These are phyloP conservation scores for Xerocomus potaroensis DNA, from an alignment of 768 basidiomycete genomes.

Conservation along the genomic window DNA sequence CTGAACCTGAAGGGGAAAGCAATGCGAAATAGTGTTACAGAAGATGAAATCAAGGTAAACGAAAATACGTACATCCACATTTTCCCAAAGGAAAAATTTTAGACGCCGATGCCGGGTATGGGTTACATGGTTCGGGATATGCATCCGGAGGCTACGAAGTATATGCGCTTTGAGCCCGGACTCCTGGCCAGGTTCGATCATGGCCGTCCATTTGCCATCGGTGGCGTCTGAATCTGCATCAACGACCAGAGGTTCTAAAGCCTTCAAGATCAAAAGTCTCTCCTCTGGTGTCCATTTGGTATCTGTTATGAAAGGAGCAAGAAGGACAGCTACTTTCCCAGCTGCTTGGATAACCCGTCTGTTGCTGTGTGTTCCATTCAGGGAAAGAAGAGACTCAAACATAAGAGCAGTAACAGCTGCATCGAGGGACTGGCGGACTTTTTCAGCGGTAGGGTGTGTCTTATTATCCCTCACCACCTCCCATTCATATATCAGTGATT, in stretches of 20 bases:
- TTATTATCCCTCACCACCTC: slow-evolving; percentile 35
- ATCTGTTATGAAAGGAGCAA: slow-evolving; percentile 37
- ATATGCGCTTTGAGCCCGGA: slow-evolving; percentile 64
- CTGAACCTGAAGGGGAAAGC: slow-evolving; percentile 46
- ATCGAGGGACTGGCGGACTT: slow-evolving; percentile 65
- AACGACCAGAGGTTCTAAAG: slow-evolving; percentile 61
- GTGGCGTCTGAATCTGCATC: slow-evolving; percentile 30
- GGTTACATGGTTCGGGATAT: slow-evolving; percentile 6
- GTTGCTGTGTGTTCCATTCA: slow-evolving; percentile 63
- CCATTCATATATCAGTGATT: slow-evolving; percentile 47
- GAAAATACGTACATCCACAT: slow-evolving; percentile 53
- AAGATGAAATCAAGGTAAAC: not conserved
- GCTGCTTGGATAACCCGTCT: slow-evolving; percentile 60
- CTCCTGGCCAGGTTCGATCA: slow-evolving; percentile 41
- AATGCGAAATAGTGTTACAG: not conserved
- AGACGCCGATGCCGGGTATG: slow-evolving; percentile 36
- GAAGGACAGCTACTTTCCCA: slow-evolving; percentile 47
- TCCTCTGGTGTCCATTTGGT: slow-evolving; percentile 56
- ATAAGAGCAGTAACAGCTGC: slow-evolving; percentile 58
- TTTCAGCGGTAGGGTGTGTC: slow-evolving; percentile 51
- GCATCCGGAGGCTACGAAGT: slow-evolving; percentile 35
- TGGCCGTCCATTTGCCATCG: slow-evolving; percentile 38
- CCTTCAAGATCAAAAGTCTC: slow-evolving; percentile 58
- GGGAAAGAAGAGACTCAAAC: slow-evolving; percentile 62
- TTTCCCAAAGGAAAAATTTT: slow-evolving; percentile 62